These are phyloP conservation scores for Pseudogymnoascus sp. DNA, from an alignment of 2,329 filamentous ascomycete genomes.

Conservation along the genomic window DNA sequence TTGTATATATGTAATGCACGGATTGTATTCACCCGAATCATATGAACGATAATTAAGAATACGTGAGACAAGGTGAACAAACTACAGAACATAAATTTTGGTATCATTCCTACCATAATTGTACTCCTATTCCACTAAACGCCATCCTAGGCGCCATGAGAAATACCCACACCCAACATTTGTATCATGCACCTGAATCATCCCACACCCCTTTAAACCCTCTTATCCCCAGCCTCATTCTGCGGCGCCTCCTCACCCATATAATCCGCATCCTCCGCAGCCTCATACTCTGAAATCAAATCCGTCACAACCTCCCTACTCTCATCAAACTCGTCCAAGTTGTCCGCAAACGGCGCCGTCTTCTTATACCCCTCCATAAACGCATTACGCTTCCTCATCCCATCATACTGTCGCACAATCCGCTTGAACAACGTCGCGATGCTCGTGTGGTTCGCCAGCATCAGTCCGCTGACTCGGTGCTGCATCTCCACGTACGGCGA, in stretches of 20 bases:
- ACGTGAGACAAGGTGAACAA: neutral
- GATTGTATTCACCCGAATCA: neutral
- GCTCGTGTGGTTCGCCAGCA: slow-evolving; percentile 97
- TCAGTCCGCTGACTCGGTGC: slow-evolving; percentile 88
- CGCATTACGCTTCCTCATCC: slow-evolving; percentile 90
- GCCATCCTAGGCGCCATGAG: slow-evolving; percentile 3
- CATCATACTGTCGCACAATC: slow-evolving; percentile 86
- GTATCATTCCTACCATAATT: slow-evolving; percentile 8
- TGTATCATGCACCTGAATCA: slow-evolving; percentile 5
- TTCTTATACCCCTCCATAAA: slow-evolving; percentile 97
- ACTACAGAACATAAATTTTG: neutral
- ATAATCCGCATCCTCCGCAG: slow-evolving; percentile 85
- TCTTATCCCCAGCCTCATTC: slow-evolving; percentile 4
- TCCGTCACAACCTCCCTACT: slow-evolving; percentile 85
- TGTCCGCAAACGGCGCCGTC: slow-evolving; percentile 86
- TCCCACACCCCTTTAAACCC: neutral
- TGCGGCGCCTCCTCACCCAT: slow-evolving; percentile 40
- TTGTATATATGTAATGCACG: slow-evolving; percentile 6
- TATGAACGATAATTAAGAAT: neutral
- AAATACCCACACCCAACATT: slow-evolving; percentile 7
- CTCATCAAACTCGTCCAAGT: slow-evolving; percentile 90
- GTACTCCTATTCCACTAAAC: neutral
- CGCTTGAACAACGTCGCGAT: slow-evolving; percentile 95
- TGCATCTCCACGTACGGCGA: slow-evolving; percentile 93
- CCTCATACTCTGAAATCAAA: slow-evolving; percentile 89